These are phyloP conservation scores for Pythium rishiriense DNA, from an alignment of 352 stramenopile genomes.

Conservation along the genomic window DNA sequence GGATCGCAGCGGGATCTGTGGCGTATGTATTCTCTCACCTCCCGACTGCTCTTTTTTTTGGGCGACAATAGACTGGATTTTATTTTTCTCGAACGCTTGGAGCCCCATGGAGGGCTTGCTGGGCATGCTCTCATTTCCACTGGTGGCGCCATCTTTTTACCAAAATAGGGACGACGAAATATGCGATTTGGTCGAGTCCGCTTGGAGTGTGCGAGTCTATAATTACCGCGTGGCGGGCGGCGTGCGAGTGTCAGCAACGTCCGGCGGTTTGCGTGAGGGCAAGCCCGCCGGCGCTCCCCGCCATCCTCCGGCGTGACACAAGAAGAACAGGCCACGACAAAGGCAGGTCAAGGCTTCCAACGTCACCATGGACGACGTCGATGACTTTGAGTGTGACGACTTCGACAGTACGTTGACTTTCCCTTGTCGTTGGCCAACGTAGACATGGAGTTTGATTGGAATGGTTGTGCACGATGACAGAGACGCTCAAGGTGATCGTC, in stretches of 20 bases:
- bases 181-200: neutral
- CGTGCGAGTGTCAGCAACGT: neutral
- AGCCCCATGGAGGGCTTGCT: too few relatives aligned
- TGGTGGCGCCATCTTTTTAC: neutral
- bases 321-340: neutral
- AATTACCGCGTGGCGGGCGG: neutral
- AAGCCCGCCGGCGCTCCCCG: too few relatives aligned
- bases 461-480: constrained; percentile 20
- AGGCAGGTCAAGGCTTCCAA: neutral
- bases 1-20: too few relatives aligned
- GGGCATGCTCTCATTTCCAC: too few relatives aligned
- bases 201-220: neutral
- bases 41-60: neutral
- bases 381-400: constrained; percentile 63
- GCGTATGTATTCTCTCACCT: constrained; percentile 6
- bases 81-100: constrained; percentile 8
- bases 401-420: constrained; percentile 57
- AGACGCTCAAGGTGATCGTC: constrained; percentile 82
- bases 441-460: neutral
- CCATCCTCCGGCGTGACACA: neutral
- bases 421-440: neutral
- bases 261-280: too few relatives aligned
- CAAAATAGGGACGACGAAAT: neutral
- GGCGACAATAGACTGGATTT: constrained; percentile 18
- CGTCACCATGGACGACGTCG: constrained; percentile 34